These are phyloP conservation scores for Calonectria fujianensis DNA, from an alignment of 2,329 filamentous ascomycete species.

Conservation along the genomic window DNA sequence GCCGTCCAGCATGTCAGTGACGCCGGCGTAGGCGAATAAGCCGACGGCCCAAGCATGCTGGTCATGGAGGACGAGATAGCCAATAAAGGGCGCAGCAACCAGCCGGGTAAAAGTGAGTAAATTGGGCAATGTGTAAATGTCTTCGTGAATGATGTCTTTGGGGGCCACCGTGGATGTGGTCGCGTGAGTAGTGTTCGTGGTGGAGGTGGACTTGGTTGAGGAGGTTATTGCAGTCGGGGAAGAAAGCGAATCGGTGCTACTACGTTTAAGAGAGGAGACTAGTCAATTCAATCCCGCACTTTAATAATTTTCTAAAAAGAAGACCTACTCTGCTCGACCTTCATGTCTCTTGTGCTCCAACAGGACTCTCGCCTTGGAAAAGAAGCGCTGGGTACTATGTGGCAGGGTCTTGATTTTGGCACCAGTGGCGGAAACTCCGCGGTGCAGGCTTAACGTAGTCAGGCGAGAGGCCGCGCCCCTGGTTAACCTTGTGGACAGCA, in stretches of 20 bases:
- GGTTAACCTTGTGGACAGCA: conserved; percentile 37
- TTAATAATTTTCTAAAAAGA: conserved; percentile 16
- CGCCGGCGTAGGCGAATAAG: conserved; percentile 92
- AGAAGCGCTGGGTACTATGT: conserved; percentile 29
- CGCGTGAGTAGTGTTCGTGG: conserved; percentile 8
- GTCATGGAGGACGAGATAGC: conserved; percentile 91
- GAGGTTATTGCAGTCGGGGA: conserved; percentile 18
- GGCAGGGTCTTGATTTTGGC: neutral
- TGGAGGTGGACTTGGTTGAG: conserved; percentile 17
- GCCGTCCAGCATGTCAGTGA: conserved; percentile 94
- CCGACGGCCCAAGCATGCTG: conserved; percentile 86
- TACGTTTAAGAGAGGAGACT: neutral
- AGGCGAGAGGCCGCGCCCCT: conserved; percentile 23
- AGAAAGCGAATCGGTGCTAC: conserved; percentile 32
- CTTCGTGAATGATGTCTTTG: conserved; percentile 74
- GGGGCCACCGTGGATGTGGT: conserved; percentile 14
- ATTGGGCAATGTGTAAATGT: conserved; percentile 98
- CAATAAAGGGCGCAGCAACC: conserved; percentile 86
- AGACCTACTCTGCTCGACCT: conserved; percentile 29
- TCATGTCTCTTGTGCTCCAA: conserved; percentile 38
- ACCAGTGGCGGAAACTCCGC: neutral
- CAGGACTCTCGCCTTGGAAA: conserved; percentile 49
- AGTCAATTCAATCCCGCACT: conserved; percentile 18
- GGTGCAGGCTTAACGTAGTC: neutral
- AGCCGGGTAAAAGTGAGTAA: conserved; percentile 92